These are phyloP conservation scores for Epithemia pelagica DNA, from an alignment of 108 stramenopile species.

Conservation along the genomic window DNA sequence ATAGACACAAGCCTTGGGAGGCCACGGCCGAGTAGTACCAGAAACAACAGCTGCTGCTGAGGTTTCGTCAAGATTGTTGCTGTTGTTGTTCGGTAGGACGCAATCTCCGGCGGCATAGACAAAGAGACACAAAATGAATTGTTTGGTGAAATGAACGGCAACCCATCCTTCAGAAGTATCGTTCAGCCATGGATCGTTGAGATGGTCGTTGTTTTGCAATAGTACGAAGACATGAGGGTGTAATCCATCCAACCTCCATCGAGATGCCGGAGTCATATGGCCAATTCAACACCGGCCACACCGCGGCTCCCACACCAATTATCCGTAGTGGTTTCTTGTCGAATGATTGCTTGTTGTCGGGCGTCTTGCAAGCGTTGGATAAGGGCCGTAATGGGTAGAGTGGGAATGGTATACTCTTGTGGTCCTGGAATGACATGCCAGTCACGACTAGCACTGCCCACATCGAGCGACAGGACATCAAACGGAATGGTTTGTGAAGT, in stretches of 20 bases:
- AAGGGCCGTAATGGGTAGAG: slow-evolving; percentile 69
- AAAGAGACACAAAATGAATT: slow-evolving; percentile 62
- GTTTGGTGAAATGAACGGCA: slow-evolving; percentile 51
- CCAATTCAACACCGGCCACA: slow-evolving; percentile 90
- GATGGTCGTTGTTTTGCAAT: slow-evolving; percentile 22
- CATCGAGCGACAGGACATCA: slow-evolving; percentile 72
- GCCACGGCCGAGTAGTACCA: slow-evolving; percentile 1
- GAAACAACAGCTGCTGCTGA: too few relatives aligned
- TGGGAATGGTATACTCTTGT: slow-evolving; percentile 57
- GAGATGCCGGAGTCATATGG: slow-evolving; percentile 70
- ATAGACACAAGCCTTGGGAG: slow-evolving; percentile 85
- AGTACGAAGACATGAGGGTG: too few relatives aligned
- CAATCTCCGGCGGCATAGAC: slow-evolving; percentile 88
- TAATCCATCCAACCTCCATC: slow-evolving; percentile 46
- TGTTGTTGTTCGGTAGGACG: slow-evolving; percentile 43
- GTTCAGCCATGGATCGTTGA: slow-evolving; percentile 40
- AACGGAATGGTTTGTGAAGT: too few relatives aligned
- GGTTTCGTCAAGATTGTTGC: too few relatives aligned
- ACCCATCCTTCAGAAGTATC: slow-evolving; percentile 88
- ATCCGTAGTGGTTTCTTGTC: too few relatives aligned
- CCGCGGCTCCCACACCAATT: slow-evolving; percentile 92
- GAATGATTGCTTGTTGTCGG: slow-evolving; percentile 12
- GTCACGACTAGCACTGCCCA: slow-evolving; percentile 72
- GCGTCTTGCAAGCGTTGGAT: slow-evolving; percentile 39
- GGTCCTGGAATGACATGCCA: slow-evolving; percentile 50